phyloP scores from a whole-genome alignment of 331 rosid species.

The Spiraea crenata region DNA sequence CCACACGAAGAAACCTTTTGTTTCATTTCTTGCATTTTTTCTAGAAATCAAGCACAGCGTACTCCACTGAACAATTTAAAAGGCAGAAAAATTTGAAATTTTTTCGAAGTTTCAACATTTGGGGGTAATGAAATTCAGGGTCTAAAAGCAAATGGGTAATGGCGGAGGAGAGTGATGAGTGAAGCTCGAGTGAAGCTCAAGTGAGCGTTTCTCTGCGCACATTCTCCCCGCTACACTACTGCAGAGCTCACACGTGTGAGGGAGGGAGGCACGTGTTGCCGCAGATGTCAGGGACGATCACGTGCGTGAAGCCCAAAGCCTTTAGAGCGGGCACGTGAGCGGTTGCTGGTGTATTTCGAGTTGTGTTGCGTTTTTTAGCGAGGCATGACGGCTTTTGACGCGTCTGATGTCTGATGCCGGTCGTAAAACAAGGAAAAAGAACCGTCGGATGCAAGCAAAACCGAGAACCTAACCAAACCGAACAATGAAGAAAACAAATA shows the following conservation, averaged over 20 bases:
- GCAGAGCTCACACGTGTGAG: slow-evolving; percentile 25
- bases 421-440: background rate
- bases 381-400: slow-evolving; percentile 17
- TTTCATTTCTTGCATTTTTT: slow-evolving; percentile 39
- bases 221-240: background rate
- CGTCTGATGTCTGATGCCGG: background rate
- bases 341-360: slow-evolving; percentile 19
- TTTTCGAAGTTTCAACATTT: background rate
- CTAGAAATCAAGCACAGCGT: slow-evolving; percentile 9
- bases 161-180: background rate
- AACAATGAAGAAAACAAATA: too few relatives aligned
- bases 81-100: background rate
- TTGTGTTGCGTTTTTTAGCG: background rate
- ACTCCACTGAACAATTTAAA: background rate
- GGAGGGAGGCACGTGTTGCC: background rate
- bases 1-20: slow-evolving; percentile 13
- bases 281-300: slow-evolving; percentile 15
- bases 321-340: slow-evolving; percentile 19
- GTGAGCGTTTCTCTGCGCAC: background rate
- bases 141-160: background rate
- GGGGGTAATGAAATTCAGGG: too few relatives aligned
- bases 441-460: slow-evolving; percentile 9
- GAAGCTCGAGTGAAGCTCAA: background rate
- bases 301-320: slow-evolving; percentile 12
- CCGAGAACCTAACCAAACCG: too few relatives aligned